Percentiles rank a stretch among this genome's conserved stretches.
Conservation (phyloP, 306 rosid genomes). For the Hippophae tibetana region DNA sequence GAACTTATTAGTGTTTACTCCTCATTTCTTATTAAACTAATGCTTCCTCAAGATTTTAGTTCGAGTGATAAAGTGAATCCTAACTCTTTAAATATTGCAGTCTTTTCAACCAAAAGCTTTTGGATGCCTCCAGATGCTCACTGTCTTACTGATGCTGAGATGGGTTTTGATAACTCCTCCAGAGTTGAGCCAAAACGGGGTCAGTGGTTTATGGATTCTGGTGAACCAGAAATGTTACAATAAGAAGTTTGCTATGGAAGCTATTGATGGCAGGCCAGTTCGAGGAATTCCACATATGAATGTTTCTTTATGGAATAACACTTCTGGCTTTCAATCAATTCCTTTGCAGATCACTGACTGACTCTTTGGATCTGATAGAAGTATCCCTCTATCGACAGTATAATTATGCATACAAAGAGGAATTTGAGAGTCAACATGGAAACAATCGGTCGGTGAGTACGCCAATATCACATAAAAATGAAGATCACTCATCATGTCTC, state of each 20-base stretch:
- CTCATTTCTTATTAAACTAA: conserved; percentile 4
- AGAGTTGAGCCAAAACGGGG: too few species aligned
- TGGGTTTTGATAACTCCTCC: too few species aligned
- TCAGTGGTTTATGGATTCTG: too few species aligned
- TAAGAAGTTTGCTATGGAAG: background rate
- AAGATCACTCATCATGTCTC: conserved; percentile 59
- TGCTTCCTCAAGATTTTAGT: too few species aligned
- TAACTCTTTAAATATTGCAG: too few species aligned
- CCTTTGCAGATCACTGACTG: conserved; percentile 61
- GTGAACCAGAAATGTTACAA: too few species aligned
- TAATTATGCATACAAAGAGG: conserved; percentile 48
- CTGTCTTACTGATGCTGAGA: too few species aligned
- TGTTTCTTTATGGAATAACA: conserved; percentile 61
- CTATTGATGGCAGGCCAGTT: conserved; percentile 43
- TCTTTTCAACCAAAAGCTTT: too few species aligned
- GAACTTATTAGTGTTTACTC: too few species aligned
- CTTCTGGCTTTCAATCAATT: conserved; percentile 65
- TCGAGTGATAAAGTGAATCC: too few species aligned
- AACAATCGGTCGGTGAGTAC: conserved; percentile 52
- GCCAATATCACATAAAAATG: conserved; percentile 53
- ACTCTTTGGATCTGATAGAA: conserved; percentile 71
- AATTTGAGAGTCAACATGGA: conserved; percentile 52
- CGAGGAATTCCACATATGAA: conserved; percentile 50
- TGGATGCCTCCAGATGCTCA: too few species aligned
- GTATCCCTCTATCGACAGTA: conserved; percentile 44